phyloP scores from a whole-genome alignment of 352 stramenopile genomes.

The Globisporangium barbulae region DNA sequence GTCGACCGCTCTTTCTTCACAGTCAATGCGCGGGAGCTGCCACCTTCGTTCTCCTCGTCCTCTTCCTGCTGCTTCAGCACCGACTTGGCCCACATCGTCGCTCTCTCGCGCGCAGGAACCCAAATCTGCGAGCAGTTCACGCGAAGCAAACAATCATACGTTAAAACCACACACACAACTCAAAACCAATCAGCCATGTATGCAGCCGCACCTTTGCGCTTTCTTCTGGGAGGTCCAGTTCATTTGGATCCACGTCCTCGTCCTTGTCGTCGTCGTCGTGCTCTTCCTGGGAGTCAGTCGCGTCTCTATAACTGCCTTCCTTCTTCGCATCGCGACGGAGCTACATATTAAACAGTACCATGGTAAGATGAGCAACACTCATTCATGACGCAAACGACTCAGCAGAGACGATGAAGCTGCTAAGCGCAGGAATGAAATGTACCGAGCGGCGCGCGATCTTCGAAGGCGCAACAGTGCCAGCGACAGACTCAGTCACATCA shows the following conservation, averaged over 20 bases:
- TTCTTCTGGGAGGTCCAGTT: slow-evolving; percentile 44
- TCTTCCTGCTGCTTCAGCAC: slow-evolving; percentile 48
- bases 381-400: not conserved
- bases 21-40: slow-evolving; percentile 23
- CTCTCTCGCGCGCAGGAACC: slow-evolving; percentile 64
- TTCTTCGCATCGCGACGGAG: slow-evolving; percentile 48
- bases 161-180: not conserved
- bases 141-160: not conserved
- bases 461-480: slow-evolving; percentile 7
- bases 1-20: slow-evolving; percentile 29
- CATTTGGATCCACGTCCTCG: slow-evolving; percentile 39
- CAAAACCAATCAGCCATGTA: not conserved
- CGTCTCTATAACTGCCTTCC: slow-evolving; percentile 35
- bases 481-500: slow-evolving; percentile 8
- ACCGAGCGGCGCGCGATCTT: slow-evolving; percentile 24
- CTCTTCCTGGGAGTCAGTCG: slow-evolving; percentile 32
- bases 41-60: slow-evolving; percentile 19
- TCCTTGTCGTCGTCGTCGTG: slow-evolving; percentile 33
- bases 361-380: not conserved
- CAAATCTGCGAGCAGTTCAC: slow-evolving; percentile 31
- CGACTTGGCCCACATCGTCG: slow-evolving; percentile 71
- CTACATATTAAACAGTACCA: slow-evolving; percentile 9
- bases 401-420: too few species aligned
- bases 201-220: slow-evolving; percentile 10
- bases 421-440: not conserved